Base-by-base conservation (phyloP, 495 filamentous ascomycete species). In the Penicillium dipodomyicola region DNA sequence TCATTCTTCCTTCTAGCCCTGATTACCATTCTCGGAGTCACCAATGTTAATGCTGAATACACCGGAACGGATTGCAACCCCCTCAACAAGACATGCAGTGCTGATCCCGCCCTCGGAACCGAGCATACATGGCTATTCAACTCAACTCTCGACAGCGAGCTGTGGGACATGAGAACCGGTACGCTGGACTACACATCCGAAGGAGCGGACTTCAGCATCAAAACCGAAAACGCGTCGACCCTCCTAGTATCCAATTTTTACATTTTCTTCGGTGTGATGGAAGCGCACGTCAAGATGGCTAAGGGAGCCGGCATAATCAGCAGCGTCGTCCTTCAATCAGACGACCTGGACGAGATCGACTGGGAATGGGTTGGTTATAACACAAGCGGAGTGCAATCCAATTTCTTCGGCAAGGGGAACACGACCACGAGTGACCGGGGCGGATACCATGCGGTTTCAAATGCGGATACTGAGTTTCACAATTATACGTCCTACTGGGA, bases 361-460 rank as follows among this genome's bases (percentile, higher is more conserved):
- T 90, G 89, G 81, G 82, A 81, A 61, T 71, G 77, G 74, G 65
- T 75, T 40, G 78, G 79, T 41, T 74, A 65, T 10, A 70, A 77
- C 45, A 67, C 73, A 41, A 78, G 64, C 54, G 73, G 82, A 49
- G 86, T 92, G 4, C 87, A 95, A 72, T 87, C 83, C 54, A 92
- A 96, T 68, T 96, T 91, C 72, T 96, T 94, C 65, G 87, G 88
- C 67, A 91, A 94, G 70, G 91, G 89, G 7, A 82, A 88, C 46
- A 90, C 87, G 0, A 76, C 79, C 3, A 80, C 80, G 5, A 92
- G 89, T 69, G 82, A 92, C 69, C 87, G 89, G 37, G 63, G 63
- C 23, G 63, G 54, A 20, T 40, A 35, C 52, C 77, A 82, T 57
- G 54, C 64, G 2, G 77, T 82, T 30, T 71, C 73, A 9, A 82